phyloP scores from a whole-genome alignment of 495 filamentous ascomycete species.

The Rusavskia elegans region DNA sequence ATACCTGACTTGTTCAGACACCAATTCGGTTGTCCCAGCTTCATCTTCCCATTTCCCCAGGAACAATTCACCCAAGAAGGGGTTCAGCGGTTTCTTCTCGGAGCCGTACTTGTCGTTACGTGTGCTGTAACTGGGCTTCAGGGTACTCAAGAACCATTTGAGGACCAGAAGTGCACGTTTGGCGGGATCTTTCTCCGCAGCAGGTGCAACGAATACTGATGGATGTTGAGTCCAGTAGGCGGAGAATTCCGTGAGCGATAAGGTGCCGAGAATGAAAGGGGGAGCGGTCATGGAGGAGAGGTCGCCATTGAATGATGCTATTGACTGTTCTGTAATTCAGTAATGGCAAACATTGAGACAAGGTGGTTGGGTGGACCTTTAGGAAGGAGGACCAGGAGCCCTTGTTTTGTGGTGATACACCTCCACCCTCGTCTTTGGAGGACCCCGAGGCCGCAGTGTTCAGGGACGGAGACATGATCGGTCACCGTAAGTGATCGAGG shows the following conservation, averaged over 20 bases:
- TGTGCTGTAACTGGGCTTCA: conserved; percentile 87
- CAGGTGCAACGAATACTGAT: conserved; percentile 69
- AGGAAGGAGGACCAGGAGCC: conserved; percentile 40
- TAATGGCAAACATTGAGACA: background rate
- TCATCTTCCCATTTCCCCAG: conserved; percentile 73
- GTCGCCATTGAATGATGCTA: conserved; percentile 93
- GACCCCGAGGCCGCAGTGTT: background rate
- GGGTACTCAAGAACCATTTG: conserved; percentile 93
- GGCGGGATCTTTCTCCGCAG: conserved; percentile 60
- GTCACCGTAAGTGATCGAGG: background rate
- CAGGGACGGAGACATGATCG: background rate
- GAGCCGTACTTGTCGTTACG: conserved; percentile 82
- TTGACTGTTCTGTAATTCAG: conserved; percentile 40
- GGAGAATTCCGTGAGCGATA: conserved; percentile 84
- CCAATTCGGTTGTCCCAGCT: conserved; percentile 51
- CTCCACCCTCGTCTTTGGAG: conserved; percentile 13
- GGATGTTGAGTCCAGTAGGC: conserved; percentile 97
- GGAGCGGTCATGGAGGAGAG: conserved; percentile 87
- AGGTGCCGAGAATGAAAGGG: conserved; percentile 86
- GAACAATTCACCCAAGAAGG: conserved; percentile 83
- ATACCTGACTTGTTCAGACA: conserved; percentile 72
- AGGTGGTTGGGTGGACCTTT: conserved; percentile 20
- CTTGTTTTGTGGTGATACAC: conserved; percentile 15
- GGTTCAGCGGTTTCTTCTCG: conserved; percentile 95
- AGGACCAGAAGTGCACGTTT: conserved; percentile 78